Evolutionary conservation across 371 early-diverging fungal species (phyloP), one percentile per base, ranked within the genome.

Genomic region (Rhizopus stolonifer): DNA sequence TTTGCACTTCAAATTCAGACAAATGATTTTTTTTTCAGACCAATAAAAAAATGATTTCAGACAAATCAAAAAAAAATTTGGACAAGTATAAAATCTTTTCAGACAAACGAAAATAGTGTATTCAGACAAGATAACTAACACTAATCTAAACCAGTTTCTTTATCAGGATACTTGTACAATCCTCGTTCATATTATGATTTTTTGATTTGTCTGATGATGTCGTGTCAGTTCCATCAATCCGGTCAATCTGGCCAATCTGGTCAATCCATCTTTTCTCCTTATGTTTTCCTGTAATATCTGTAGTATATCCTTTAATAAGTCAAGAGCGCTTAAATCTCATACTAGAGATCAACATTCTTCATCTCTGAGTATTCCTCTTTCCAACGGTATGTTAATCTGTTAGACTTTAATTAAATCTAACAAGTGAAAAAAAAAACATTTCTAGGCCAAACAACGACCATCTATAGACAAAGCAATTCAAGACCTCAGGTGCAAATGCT

Each of bases 321-420:
- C 22, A 44, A 44, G 14, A 14, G 25, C 45, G 8, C 45, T 44
- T 44, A 44, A 44, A 24, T 24, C 45, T 44, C 45, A 44, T 44
- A 44, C 8, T 44, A 44, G 45, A 44, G 45, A 44, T 24, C 45
- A 44, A 9, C 25, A 44, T 44, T 44, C 23, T 44, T 44, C 45
- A 44, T 44, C 45, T 24, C 14, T 44, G 25, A 44, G 45, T 7
- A 44, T 44, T n/a, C 4, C 23, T n/a, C 25, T 44, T 44, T 15
- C 45, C n/a, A 44, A 44, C 25, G 45, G 45, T 44, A 44, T 44
- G 45, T 44, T 44, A 25, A 44, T 44, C 45, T 44, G 25, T 44
- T 24, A 23, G 25, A 22, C 25, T 44, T 44, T 24, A 24, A n/a
- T 22, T 22, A 44, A 44, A 44, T 24, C 24, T 13, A 25, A 24